A percentile compares a stretch with the other conserved stretches of the same genome.
Evolutionary conservation across 441 rosid genomes (phyloP).

Genomic region (Metrosideros polymorpha): DNA sequence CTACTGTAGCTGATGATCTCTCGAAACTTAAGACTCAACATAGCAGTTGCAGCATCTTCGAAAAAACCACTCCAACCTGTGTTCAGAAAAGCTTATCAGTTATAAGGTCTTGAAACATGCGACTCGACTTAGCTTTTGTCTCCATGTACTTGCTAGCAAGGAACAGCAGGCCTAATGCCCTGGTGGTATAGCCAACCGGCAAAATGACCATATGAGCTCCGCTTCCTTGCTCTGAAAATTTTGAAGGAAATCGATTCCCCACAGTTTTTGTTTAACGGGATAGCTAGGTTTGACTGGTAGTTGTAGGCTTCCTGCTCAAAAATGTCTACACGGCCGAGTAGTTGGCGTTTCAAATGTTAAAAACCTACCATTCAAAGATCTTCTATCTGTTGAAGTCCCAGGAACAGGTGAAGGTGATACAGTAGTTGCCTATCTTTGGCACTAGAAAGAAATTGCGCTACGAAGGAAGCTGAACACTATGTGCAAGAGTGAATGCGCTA

Average conservation of each 20-base stretch:
- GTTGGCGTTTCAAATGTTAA: not conserved
- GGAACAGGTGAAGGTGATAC: not conserved
- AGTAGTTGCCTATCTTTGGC: not conserved
- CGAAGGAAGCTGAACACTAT: not conserved
- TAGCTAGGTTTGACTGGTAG: not conserved
- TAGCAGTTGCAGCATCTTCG: conserved; percentile 39
- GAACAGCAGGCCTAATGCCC: not conserved
- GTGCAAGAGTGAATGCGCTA: not conserved
- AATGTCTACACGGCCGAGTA: not conserved
- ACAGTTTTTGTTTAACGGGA: not conserved
- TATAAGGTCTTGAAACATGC: not conserved
- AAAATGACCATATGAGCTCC: not conserved
- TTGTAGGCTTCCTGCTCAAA: not conserved
- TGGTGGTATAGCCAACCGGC: not conserved
- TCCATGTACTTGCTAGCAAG: not conserved
- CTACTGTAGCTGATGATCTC: not conserved
- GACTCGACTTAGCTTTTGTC: not conserved
- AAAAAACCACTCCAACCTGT: conserved; percentile 51
- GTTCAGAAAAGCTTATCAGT: not conserved
- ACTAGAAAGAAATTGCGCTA: not conserved
- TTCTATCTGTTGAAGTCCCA: not conserved
- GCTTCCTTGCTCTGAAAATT: not conserved
- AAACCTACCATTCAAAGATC: not conserved
- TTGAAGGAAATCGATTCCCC: not conserved
- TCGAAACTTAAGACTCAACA: not conserved